Evolutionary conservation across 805 yeast species (phyloP), one percentile per base, ranked within the genome.

Genomic region (Millerozyma acaciae): DNA sequence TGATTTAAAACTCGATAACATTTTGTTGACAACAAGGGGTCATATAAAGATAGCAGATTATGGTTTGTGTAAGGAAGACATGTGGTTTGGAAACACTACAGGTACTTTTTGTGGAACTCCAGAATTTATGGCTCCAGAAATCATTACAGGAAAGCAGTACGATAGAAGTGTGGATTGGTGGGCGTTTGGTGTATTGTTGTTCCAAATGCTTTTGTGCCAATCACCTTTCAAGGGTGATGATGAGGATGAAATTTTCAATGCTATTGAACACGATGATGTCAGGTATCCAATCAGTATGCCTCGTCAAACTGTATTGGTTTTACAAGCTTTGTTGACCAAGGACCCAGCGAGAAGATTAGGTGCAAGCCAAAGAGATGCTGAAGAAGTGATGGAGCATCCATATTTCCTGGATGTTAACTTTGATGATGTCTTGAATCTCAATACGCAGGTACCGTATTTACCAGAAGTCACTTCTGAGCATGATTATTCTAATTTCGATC

Each of bases 81-180:
- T 86, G 94, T 80, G 87, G 80, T 69, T 66, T 54, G 88, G 87
- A 8, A 78, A 74, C 46, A 86, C 89, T 13, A 93, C 97, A 0
- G 80, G 86, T 4, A 93, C 98, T 0, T 93, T 90, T 67, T 93
- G 98, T 68, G 98, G 99, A 48, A 93, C 99, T 2, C 99, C 99
- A 0, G 98, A 93, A 59, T 85, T 93, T 47, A 93, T 93, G 96
- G 99, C 98, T 1, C 99, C 99, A 0, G 99, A 93, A 60, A 90
- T 93, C 45, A 70, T 93, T 52, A 80, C 86, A 43, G 97, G 93
- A 34, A 95, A 89, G 58, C 84, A 80, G 39, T 93, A 93, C 52
- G 93, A 88, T 33, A 78, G 95, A 52, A 84, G 93, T 24, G 98
- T 93, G 34, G 99, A 93, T 62, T 93, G 98, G 98, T 93, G 98